phyloP scores from a whole-genome alignment of 179 eudicot genomes.

The Beta corolliflora region DNA sequence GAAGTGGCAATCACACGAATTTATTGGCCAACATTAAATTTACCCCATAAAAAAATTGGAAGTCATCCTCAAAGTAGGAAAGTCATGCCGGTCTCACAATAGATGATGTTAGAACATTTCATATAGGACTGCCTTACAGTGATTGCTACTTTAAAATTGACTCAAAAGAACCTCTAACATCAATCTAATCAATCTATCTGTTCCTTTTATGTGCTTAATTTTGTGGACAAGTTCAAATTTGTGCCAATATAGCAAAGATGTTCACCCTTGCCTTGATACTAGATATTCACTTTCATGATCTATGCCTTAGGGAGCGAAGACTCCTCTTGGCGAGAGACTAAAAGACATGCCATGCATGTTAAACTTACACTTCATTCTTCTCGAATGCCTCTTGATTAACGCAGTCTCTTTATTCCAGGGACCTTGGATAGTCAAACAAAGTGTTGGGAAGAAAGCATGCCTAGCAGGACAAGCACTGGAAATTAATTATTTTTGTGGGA shows the following conservation, averaged over 20 bases:
- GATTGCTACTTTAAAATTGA: no score
- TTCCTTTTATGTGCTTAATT: neutral
- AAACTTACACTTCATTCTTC: neutral
- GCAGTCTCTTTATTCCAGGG: slow-evolving; percentile 39
- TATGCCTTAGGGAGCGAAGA: neutral
- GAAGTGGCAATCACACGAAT: neutral
- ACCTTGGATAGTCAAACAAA: slow-evolving; percentile 75
- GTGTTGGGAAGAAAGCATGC: slow-evolving; percentile 72
- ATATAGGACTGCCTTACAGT: no score
- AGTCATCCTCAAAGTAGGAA: no score
- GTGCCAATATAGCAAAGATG: neutral
- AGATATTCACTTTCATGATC: neutral
- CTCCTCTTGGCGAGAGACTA: neutral
- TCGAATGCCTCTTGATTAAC: neutral
- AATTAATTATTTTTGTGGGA: slow-evolving; percentile 57
- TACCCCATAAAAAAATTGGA: no score
- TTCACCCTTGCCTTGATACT: neutral
- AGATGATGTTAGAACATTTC: no score
- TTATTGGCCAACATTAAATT: neutral
- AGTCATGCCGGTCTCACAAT: no score
- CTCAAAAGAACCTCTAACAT: neutral
- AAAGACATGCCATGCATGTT: neutral
- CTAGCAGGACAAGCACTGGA: slow-evolving; percentile 62
- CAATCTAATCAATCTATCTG: neutral
- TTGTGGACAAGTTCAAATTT: neutral